Evolutionary conservation across 768 basidiomycete genomes (phyloP).

Genomic region (Boletus edulis): DNA sequence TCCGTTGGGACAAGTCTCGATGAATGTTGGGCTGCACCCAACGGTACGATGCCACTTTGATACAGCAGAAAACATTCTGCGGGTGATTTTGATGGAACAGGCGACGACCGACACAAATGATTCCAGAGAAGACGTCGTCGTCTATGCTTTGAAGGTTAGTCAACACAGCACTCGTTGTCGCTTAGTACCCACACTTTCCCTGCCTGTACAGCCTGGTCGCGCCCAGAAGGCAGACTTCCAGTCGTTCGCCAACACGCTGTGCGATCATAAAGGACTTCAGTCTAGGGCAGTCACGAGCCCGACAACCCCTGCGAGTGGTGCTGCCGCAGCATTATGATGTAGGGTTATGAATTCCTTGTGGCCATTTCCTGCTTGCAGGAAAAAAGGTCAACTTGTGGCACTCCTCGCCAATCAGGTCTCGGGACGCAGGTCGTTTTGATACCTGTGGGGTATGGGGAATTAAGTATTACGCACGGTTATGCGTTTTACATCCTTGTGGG

Average conservation of each 20-base stretch:
- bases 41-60: slow-evolving; percentile 59
- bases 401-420: slow-evolving; percentile 12
- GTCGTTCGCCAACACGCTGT: slow-evolving; percentile 46
- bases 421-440: slow-evolving; percentile 22
- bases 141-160: slow-evolving; percentile 65
- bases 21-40: slow-evolving; percentile 58
- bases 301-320: not conserved
- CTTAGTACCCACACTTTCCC: not conserved
- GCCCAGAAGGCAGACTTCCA: slow-evolving; percentile 52
- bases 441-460: slow-evolving; percentile 15
- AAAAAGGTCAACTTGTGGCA: not conserved
- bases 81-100: slow-evolving; percentile 53
- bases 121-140: slow-evolving; percentile 42
- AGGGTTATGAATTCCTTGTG: not conserved
- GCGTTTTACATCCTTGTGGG: slow-evolving; percentile 8
- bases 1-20: slow-evolving; percentile 65
- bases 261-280: slow-evolving; percentile 36
- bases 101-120: slow-evolving; percentile 25
- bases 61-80: slow-evolving; percentile 50
- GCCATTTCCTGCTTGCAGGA: not conserved
- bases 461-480: slow-evolving; percentile 3
- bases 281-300: slow-evolving; percentile 3
- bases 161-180: not conserved
- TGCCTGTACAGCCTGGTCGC: slow-evolving; percentile 32
- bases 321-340: slow-evolving; percentile 15